These are phyloP conservation scores for Aspergillus alliaceus DNA, from an alignment of 2,329 filamentous ascomycete species.

Conservation along the genomic window DNA sequence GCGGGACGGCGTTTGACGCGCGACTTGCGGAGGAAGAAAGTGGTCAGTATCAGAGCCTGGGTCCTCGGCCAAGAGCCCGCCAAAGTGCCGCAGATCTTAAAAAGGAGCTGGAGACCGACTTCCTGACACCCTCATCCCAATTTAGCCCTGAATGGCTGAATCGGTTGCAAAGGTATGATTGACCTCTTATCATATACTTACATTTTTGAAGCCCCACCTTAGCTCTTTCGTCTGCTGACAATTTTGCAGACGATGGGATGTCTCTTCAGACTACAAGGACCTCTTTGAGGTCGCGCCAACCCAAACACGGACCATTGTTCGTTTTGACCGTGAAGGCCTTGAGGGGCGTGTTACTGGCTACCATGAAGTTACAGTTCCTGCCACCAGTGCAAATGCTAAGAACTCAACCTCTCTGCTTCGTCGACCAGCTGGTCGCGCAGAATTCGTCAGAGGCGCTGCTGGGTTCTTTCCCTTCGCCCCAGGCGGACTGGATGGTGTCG, in stretches of 20 bases:
- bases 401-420: slow-evolving; percentile 87
- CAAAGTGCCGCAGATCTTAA: slow-evolving; percentile 62
- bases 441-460: slow-evolving; percentile 89
- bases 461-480: slow-evolving; percentile 95
- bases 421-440: slow-evolving; percentile 80
- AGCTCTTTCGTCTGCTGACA: neutral
- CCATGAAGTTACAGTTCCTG: slow-evolving; percentile 87
- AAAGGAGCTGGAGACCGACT: slow-evolving; percentile 70
- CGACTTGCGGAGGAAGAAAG: slow-evolving; percentile 31
- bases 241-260: slow-evolving; percentile 68
- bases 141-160: slow-evolving; percentile 89
- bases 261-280: slow-evolving; percentile 74
- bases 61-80: slow-evolving; percentile 44
- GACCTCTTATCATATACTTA: slow-evolving; percentile 1
- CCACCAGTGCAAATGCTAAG: slow-evolving; percentile 86
- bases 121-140: slow-evolving; percentile 73
- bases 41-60: slow-evolving; percentile 33
- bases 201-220: neutral
- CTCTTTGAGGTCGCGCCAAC: slow-evolving; percentile 86
- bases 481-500: slow-evolving; percentile 82
- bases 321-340: slow-evolving; percentile 86
- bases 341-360: slow-evolving; percentile 93
- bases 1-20: slow-evolving; percentile 27
- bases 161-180: slow-evolving; percentile 70
- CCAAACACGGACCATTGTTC: slow-evolving; percentile 89